Base-by-base conservation (phyloP, 2,329 filamentous ascomycete genomes). In the Colletotrichum zoysiae region DNA sequence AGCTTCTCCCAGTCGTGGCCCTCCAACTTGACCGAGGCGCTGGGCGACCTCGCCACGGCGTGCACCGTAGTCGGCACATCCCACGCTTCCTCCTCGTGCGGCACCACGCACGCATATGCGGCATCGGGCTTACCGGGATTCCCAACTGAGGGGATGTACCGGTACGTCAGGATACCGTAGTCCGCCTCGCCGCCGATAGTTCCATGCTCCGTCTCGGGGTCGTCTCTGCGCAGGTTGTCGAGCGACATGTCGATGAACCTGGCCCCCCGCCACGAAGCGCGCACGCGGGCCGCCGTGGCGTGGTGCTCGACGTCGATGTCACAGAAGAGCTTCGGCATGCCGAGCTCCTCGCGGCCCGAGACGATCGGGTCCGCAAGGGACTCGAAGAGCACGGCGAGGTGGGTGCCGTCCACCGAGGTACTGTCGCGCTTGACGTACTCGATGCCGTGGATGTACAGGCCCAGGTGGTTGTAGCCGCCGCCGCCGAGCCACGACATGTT, bases 401-500 rank as follows among this genome's bases (percentile, higher is more conserved):
- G 91, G 0, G 86, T 86, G 2, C 88, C 89, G 16, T 78, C 78
- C 1, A 89, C 75, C 0, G 82, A 79, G 0, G 80, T 79, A 1
- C 88, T 87, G 65, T 79, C 87, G 77, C 82, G 80, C 74, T 85
- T 86, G 1, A 79, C 82, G 74, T 90, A 90, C 72, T 89, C 79
- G 1, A 91, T 86, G 0, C 88, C 89, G 72, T 92, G 90, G 20
- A 92, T 85, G 76, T 89, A 91, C 0, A 92, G 82, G 0, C 88
- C 89, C 18, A 89, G 80, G 74, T 86, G 85, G 23, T 81, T 84
- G 76, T 92, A 92, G 0, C 89, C 89, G 0, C 80, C 79, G 2
- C 89, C 89, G 4, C 87, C 89, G 0, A 92, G 84, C 89, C 89
- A 92, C 40, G 86, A 82, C 82, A 92, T 86, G 0, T 86, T 85